These are phyloP conservation scores for Cucumis cinereus DNA, from an alignment of 306 rosid genomes.

Conservation along the genomic window DNA sequence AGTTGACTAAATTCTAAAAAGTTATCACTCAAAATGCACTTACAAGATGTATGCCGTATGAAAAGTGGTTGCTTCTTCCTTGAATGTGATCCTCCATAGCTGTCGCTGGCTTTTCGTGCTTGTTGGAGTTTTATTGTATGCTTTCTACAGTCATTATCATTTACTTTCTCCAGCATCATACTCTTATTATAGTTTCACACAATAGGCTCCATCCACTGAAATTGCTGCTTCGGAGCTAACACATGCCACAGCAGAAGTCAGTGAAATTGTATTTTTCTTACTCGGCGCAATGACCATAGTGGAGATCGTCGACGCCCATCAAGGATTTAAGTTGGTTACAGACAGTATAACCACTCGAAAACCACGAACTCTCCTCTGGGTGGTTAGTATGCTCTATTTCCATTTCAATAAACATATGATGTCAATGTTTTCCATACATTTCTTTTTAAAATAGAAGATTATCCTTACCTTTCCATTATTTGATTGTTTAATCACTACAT, in stretches of 20 bases:
- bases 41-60: neutral
- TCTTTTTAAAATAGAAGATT: neutral
- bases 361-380: constrained; percentile 87
- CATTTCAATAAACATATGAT: neutral
- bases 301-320: constrained; percentile 88
- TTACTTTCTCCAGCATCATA: neutral
- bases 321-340: constrained; percentile 92
- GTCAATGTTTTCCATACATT: neutral
- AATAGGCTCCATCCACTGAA: constrained; percentile 87
- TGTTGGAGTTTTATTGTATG: neutral
- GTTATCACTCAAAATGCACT: no score
- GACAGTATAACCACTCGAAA: constrained; percentile 87
- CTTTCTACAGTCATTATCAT: constrained; percentile 1
- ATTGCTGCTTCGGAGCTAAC: constrained; percentile 80
- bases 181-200: neutral
- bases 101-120: neutral
- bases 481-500: neutral
- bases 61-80: neutral
- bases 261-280: constrained; percentile 92
- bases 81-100: neutral
- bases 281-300: constrained; percentile 98
- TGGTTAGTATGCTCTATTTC: constrained; percentile 45
- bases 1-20: neutral
- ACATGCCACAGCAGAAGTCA: constrained; percentile 84
- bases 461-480: neutral